Conservation (phyloP, 768 basidiomycete species). For the Termitomyces sp. region DNA sequence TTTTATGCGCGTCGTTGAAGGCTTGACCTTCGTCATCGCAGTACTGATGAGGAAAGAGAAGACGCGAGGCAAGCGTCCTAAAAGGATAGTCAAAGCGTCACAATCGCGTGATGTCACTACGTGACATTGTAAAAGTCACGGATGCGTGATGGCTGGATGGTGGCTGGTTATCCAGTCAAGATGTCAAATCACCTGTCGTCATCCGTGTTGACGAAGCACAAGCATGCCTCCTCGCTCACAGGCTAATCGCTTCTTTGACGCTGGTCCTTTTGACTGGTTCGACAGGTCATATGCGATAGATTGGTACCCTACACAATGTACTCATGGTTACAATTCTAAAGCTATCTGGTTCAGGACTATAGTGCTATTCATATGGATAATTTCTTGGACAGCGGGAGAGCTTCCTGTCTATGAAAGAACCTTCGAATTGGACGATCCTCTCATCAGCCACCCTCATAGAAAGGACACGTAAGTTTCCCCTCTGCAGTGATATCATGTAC, state of each 20-base stretch:
- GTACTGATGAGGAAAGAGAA: slow-evolving; percentile 7
- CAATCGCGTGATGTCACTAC: slow-evolving; percentile 19
- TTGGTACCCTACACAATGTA: slow-evolving; percentile 31
- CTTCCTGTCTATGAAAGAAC: slow-evolving; percentile 44
- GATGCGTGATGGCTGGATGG: background rate
- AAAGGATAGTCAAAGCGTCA: slow-evolving; percentile 4
- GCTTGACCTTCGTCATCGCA: slow-evolving; percentile 45
- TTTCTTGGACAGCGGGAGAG: slow-evolving; percentile 30
- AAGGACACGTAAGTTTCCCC: slow-evolving; percentile 38
- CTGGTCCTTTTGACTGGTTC: slow-evolving; percentile 35
- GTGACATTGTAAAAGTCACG: too few species aligned
- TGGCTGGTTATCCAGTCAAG: background rate
- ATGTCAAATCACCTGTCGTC: background rate
- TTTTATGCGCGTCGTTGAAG: slow-evolving; percentile 29
- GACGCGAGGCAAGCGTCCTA: background rate
- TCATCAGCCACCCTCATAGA: slow-evolving; percentile 46
- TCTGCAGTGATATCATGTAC: background rate
- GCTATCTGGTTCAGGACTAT: slow-evolving; percentile 22
- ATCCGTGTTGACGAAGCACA: background rate
- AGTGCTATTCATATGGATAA: slow-evolving; percentile 35
- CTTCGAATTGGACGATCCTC: slow-evolving; percentile 42
- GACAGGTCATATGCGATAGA: slow-evolving; percentile 45
- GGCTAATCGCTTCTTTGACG: slow-evolving; percentile 26
- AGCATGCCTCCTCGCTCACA: slow-evolving; percentile 4
- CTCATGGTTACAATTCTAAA: background rate